Evolutionary conservation across 139 green algal genomes (phyloP).

Genomic region (Micractinium conductrix): DNA sequence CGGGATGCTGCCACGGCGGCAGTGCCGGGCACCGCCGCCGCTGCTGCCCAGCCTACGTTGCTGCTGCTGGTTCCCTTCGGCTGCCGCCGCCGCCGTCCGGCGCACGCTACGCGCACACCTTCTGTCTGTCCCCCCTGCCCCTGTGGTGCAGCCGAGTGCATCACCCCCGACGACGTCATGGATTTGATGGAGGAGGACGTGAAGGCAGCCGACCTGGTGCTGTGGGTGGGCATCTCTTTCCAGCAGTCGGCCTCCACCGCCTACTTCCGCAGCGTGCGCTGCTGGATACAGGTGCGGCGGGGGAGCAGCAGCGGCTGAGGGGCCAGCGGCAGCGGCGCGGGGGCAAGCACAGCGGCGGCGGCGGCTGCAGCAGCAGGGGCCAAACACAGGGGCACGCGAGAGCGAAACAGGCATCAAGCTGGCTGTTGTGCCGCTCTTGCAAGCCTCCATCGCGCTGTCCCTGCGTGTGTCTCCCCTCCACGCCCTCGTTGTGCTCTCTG

Average conservation of each 20-base stretch:
- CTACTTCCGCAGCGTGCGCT: slow-evolving; percentile 86
- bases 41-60: no score
- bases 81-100: no score
- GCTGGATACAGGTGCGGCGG: slow-evolving; percentile 32
- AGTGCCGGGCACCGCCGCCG: no score
- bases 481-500: background rate
- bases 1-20: no score
- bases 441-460: background rate
- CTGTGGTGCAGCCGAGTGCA: slow-evolving; percentile 53
- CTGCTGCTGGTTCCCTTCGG: no score
- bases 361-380: no score
- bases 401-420: background rate
- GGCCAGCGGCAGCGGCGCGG: no score
- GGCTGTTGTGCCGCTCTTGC: background rate
- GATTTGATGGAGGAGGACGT: slow-evolving; percentile 87
- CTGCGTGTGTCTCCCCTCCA: background rate
- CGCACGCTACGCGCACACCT: no score
- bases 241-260: slow-evolving; percentile 84
- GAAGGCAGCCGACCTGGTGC: slow-evolving; percentile 74
- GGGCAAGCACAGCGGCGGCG: no score
- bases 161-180: slow-evolving; percentile 88
- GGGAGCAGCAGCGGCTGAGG: no score
- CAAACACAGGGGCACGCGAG: no score
- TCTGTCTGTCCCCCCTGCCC: background rate
- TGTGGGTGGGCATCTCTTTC: slow-evolving; percentile 95